phyloP scores from a whole-genome alignment of 768 basidiomycete genomes.

The Tricholoma matsutake region DNA sequence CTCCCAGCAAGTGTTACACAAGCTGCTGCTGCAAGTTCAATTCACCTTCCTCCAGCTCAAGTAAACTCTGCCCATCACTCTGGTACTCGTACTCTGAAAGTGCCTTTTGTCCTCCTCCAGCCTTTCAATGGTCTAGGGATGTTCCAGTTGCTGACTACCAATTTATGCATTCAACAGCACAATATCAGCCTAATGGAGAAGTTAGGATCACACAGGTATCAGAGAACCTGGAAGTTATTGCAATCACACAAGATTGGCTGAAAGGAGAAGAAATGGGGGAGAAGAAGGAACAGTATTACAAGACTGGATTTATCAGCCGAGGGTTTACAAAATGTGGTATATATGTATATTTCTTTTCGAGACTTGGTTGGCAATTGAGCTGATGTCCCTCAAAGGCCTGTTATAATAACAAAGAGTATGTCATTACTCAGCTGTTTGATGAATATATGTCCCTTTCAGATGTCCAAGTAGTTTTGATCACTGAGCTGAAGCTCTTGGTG shows the following conservation, averaged over 20 bases:
- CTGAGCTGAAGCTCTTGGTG: not conserved
- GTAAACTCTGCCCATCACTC: not conserved
- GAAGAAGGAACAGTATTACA: not conserved
- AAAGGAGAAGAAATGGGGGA: not conserved
- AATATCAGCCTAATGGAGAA: not conserved
- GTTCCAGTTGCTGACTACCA: not conserved
- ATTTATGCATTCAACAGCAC: not conserved
- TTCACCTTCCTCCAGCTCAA: not conserved
- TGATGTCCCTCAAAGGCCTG: conserved; percentile 2
- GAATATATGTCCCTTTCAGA: conserved; percentile 1
- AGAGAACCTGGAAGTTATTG: not conserved
- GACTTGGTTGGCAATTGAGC: not conserved
- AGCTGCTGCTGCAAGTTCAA: not conserved
- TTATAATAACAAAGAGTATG: conserved; percentile 9
- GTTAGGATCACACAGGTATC: not conserved
- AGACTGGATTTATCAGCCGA: conserved; percentile 4
- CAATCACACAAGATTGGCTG: not conserved
- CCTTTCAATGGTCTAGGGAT: not conserved
- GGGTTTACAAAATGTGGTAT: conserved; percentile 10
- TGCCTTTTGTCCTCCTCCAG: not conserved
- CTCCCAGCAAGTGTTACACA: not conserved
- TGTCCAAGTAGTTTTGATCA: not conserved
- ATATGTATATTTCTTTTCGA: conserved; percentile 4
- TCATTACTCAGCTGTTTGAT: conserved; percentile 4
- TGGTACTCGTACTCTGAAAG: not conserved